Evolutionary conservation across 2,329 filamentous ascomycete genomes (phyloP), one percentile per base, ranked within the genome.

Genomic region (Phaeosphaeriaceae sp.): DNA sequence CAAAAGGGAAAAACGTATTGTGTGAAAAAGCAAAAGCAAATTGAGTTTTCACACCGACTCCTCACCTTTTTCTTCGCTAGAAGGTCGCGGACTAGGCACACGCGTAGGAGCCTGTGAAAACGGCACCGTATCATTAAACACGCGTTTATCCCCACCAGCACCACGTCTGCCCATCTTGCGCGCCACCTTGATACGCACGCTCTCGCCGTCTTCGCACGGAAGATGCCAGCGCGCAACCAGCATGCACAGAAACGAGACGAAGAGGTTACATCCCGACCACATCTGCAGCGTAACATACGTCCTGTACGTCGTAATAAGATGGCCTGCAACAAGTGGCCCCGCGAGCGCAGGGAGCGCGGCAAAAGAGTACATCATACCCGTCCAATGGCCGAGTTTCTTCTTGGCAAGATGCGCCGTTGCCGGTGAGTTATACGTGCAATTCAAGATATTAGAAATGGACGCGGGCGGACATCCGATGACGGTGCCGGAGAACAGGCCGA

Each of bases 381-480:
- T 76, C 79, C 79, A 81, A 44, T 81, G 78, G 12, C 79, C 79
- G 6, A 81, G 74, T 46, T 74, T 76, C 42, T 72, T 47, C 60
- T 72, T 70, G 8, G 61, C 61, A 18, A 66, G 47, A 17, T 60
- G 44, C 12, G 44, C 52, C 6, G 58, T 63, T n/a, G 67, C 72
- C 3, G 60, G 54, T 5, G 56, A 53, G 7, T 52, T 66, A 54
- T 72, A 72, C 16, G 68, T 67, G 53, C 67, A 66, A 23, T 48
- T 62, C 17, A 81, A 70, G 33, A 81, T 77, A 59, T 76, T 74
- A 28, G 77, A 76, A 30, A 81, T 72, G 12, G 74, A 78, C 3
- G 79, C 79, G 1, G 79, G 77, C 6, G 79, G 79, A 1, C 80
- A 70, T 16, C 78, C 79, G 45, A 81, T 79, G 50, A 81, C 77